Conservation (phyloP, 2,329 filamentous ascomycete species). For the Xylaria digitata region DNA sequence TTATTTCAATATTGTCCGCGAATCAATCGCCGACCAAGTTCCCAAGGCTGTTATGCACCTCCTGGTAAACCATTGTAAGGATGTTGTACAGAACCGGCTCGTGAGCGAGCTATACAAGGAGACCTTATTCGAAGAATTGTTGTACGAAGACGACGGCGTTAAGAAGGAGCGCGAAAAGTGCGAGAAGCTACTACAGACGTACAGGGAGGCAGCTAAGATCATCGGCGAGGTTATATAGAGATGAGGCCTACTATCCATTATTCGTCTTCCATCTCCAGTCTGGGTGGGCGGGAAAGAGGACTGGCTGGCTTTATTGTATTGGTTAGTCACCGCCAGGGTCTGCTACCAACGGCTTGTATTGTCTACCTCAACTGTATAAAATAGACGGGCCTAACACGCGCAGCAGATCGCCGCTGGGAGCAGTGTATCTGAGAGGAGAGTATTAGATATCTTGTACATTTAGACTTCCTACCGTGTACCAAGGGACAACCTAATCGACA, state of each 20-base stretch:
- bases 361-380: constrained; percentile 32
- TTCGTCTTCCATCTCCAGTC: background rate
- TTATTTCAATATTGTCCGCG: constrained; percentile 98
- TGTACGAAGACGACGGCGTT: constrained; percentile 97
- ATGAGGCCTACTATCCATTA: background rate
- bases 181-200: constrained; percentile 93
- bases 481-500: constrained; percentile 21
- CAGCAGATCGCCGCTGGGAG: constrained; percentile 11
- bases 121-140: constrained; percentile 85
- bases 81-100: constrained; percentile 95
- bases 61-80: constrained; percentile 97
- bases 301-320: constrained; percentile 11
- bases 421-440: constrained; percentile 26
- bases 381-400: constrained; percentile 24
- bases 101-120: constrained; percentile 97
- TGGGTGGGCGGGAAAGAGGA: background rate
- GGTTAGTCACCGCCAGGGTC: constrained; percentile 19
- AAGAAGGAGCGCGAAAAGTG: constrained; percentile 99
- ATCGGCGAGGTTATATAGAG: constrained; percentile 90
- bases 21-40: constrained; percentile 98
- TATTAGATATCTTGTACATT: constrained; percentile 37
- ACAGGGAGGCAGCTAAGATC: constrained; percentile 97
- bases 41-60: constrained; percentile 99
- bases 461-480: constrained; percentile 29
- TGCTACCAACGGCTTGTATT: constrained; percentile 26